These are phyloP conservation scores for Colletotrichum somersetense DNA, from an alignment of 2,329 filamentous ascomycete genomes.

Conservation along the genomic window DNA sequence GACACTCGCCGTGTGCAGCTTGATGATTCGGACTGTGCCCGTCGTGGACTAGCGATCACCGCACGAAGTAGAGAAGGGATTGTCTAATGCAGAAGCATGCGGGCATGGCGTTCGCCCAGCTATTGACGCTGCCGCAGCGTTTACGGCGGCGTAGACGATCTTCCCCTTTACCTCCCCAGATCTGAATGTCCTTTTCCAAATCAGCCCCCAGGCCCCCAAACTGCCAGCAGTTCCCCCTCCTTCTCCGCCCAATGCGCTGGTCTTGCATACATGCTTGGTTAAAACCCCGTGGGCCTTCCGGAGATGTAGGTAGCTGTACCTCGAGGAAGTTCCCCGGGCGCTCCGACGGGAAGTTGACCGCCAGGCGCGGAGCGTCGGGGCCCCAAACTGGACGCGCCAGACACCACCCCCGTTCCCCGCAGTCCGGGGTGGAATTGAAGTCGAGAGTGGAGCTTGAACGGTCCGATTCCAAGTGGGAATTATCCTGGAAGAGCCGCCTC, in stretches of 20 bases:
- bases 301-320: conserved; percentile 9
- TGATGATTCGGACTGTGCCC: not conserved
- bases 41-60: not conserved
- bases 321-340: conserved; percentile 24
- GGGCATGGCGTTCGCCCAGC: no score
- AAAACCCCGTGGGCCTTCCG: conserved; percentile 4
- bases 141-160: not conserved
- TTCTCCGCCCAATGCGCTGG: not conserved
- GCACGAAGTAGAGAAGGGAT: not conserved
- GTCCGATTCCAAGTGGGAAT: conserved; percentile 29
- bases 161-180: not conserved
- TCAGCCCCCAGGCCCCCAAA: not conserved
- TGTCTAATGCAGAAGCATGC: not conserved
- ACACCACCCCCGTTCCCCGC: conserved; percentile 16
- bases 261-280: not conserved
- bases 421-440: conserved; percentile 11
- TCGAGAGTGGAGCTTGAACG: conserved; percentile 19
- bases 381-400: conserved; percentile 22
- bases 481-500: conserved; percentile 14
- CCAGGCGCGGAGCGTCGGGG: conserved; percentile 27
- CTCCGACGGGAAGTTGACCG: conserved; percentile 19
- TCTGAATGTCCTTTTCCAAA: not conserved
- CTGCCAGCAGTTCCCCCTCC: not conserved
- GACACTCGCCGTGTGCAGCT: not conserved
- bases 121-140: not conserved